phyloP scores from a whole-genome alignment of 1,284 basidiomycete species.

The Malassezia japonica region DNA sequence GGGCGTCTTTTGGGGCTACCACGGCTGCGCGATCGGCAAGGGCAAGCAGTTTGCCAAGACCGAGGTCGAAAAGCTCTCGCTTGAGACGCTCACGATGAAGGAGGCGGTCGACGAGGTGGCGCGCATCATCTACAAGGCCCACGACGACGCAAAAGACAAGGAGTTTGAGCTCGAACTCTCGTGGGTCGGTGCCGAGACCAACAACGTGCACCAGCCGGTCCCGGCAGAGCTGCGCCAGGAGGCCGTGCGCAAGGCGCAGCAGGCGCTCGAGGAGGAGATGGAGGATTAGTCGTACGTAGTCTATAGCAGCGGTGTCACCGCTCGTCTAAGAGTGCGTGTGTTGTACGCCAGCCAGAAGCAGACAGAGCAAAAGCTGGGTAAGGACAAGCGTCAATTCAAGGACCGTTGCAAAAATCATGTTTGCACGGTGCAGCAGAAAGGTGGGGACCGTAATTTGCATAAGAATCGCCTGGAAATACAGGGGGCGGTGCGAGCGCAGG shows the following conservation, averaged over 20 bases:
- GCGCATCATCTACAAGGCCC: constrained; percentile 74
- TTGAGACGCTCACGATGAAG: constrained; percentile 60
- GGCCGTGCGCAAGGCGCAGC: constrained; percentile 80
- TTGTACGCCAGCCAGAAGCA: background rate
- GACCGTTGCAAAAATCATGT: background rate
- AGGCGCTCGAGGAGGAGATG: constrained; percentile 71
- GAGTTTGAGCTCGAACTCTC: constrained; percentile 96
- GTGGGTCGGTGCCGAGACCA: constrained; percentile 83
- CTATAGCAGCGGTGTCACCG: background rate
- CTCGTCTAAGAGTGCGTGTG: background rate
- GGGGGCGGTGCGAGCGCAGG: background rate
- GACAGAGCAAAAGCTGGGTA: constrained; percentile 1
- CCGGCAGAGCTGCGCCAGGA: constrained; percentile 68
- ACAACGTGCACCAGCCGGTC: constrained; percentile 68
- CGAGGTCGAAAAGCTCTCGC: constrained; percentile 88
- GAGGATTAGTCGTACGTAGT: constrained; percentile 55
- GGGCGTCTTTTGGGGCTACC: constrained; percentile 68
- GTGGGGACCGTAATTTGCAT: background rate
- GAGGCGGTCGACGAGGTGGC: constrained; percentile 44
- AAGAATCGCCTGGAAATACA: background rate
- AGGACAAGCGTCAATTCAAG: constrained; percentile 7
- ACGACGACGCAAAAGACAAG: constrained; percentile 94
- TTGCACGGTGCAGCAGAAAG: background rate
- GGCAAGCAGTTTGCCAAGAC: constrained; percentile 95
- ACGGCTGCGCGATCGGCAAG: constrained; percentile 70